Conservation (phyloP, 345 rosid genomes). For the Acer yangbiense region DNA sequence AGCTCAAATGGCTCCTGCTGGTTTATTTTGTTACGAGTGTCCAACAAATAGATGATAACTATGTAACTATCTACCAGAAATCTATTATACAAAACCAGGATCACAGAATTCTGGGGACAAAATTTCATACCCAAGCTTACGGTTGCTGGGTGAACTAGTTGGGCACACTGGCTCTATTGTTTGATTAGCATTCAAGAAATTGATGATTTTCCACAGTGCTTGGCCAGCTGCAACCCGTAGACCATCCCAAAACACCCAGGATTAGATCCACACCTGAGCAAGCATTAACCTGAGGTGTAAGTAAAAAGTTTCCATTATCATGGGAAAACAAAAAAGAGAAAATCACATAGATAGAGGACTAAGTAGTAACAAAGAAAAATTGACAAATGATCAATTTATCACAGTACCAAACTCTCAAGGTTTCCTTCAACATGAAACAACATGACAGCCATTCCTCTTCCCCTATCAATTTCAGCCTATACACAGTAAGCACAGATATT, state of each 20-base stretch:
- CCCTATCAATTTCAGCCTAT: conserved; percentile 91
- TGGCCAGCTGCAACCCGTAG: conserved; percentile 95
- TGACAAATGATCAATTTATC: conserved; percentile 9
- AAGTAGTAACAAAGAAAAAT: neutral
- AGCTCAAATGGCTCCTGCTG: conserved; percentile 42
- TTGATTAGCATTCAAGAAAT: conserved; percentile 63
- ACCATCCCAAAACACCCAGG: conserved; percentile 91
- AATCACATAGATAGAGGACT: neutral
- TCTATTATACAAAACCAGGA: conserved; percentile 17
- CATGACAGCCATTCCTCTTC: conserved; percentile 91
- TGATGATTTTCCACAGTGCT: conserved; percentile 46
- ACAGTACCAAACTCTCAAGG: conserved; percentile 69
- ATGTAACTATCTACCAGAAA: conserved; percentile 22
- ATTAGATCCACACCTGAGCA: conserved; percentile 78
- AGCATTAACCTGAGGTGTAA: conserved; percentile 57
- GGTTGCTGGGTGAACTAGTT: conserved; percentile 31
- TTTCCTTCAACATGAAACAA: conserved; percentile 83
- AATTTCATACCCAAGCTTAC: conserved; percentile 53
- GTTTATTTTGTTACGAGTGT: conserved; percentile 33
- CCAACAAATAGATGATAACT: conserved; percentile 39
- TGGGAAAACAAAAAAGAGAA: neutral
- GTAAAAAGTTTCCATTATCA: neutral
- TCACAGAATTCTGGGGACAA: conserved; percentile 42
- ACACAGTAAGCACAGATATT: conserved; percentile 16
- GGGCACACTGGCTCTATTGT: conserved; percentile 2